A percentile compares a stretch with the other conserved stretches of the same genome.
phyloP scores from a whole-genome alignment of 192 early-diverging fungal genomes.

The Coemansia sp. region DNA sequence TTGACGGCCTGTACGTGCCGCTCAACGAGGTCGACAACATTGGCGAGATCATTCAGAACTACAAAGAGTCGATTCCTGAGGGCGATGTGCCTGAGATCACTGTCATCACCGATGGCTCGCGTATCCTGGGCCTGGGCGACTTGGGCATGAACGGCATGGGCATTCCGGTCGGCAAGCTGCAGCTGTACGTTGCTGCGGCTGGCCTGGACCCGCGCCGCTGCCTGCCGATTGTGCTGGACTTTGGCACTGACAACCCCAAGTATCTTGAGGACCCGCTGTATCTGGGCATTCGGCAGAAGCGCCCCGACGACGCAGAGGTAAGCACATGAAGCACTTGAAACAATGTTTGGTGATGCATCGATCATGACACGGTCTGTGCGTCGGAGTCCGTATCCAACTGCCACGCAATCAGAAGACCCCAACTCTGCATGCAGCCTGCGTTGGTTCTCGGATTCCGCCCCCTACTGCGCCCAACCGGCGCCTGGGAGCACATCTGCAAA shows the following conservation, averaged over 20 bases:
- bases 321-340: constrained; percentile 20
- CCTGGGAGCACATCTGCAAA: neutral
- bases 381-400: neutral
- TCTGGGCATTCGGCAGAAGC: constrained; percentile 72
- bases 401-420: constrained; percentile 7
- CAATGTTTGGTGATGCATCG: constrained; percentile 9
- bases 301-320: constrained; percentile 60
- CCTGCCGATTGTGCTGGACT: constrained; percentile 88
- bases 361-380: constrained; percentile 7
- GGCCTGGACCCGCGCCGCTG: constrained; percentile 85
- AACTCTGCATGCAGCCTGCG: neutral
- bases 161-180: constrained; percentile 93
- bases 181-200: constrained; percentile 82
- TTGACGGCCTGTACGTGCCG: constrained; percentile 87
- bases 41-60: constrained; percentile 75
- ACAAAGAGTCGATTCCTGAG: constrained; percentile 64
- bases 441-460: neutral
- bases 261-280: constrained; percentile 87
- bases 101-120: constrained; percentile 94
- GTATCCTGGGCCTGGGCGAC: constrained; percentile 93
- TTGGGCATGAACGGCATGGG: constrained; percentile 94
- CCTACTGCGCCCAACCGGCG: neutral
- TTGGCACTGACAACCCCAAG: constrained; percentile 86
- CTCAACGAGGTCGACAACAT: constrained; percentile 73
- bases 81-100: constrained; percentile 71